Evolutionary conservation across 164 flowering plant genomes (phyloP).

Genomic region (Magnolia changhungtana): DNA sequence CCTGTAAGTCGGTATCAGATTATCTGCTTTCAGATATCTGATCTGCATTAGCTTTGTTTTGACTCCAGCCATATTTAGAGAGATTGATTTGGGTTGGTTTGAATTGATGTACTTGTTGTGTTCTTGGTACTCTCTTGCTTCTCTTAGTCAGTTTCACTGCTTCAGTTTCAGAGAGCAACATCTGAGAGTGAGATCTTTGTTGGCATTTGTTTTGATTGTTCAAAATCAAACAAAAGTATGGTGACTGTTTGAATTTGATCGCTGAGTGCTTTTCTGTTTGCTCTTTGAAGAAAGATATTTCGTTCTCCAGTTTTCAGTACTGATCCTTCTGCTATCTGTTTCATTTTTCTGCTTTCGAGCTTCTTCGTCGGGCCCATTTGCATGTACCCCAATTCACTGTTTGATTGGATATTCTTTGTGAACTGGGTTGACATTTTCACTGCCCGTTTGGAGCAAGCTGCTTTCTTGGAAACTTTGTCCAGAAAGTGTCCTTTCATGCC

Average conservation of each 20-base stretch:
- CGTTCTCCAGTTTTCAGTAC: neutral
- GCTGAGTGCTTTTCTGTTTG: neutral
- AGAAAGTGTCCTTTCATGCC: no score
- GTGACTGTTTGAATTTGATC: neutral
- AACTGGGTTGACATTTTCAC: no score
- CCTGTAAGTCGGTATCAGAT: neutral
- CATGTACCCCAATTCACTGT: no score
- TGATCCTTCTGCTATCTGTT: no score
- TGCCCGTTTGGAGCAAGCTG: no score
- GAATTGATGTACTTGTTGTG: neutral
- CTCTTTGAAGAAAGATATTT: neutral
- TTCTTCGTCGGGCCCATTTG: no score
- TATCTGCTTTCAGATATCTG: neutral
- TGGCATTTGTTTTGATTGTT: neutral
- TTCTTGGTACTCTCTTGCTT: neutral
- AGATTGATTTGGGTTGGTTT: neutral
- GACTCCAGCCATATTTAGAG: neutral
- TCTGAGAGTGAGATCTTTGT: neutral
- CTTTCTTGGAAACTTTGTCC: no score
- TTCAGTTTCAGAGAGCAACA: neutral
- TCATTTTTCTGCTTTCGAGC: no score
- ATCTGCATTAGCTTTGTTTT: conserved; percentile 1
- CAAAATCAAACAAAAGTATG: neutral
- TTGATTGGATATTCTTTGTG: no score
- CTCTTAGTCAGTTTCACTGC: neutral